phyloP scores from a whole-genome alignment of 306 rosid species.

The Coriaria nepalensis region DNA sequence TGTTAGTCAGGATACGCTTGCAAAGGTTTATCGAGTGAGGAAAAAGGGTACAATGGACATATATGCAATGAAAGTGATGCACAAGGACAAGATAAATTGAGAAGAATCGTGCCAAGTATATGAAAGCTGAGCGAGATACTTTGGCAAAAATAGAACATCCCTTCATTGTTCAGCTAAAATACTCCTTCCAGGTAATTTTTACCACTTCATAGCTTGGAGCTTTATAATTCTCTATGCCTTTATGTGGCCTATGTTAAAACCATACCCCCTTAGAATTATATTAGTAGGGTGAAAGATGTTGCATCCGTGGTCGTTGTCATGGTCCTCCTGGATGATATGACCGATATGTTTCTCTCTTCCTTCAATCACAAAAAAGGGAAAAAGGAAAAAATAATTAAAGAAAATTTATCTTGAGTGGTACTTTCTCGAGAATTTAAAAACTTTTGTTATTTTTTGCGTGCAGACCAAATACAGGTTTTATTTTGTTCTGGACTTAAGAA shows the following conservation, averaged over 20 bases:
- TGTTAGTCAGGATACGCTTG: conserved; percentile 98
- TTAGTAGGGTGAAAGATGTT: too few relatives aligned
- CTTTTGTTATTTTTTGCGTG: conserved; percentile 12
- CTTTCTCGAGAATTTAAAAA: background rate
- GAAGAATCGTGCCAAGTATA: conserved; percentile 89
- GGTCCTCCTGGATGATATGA: background rate
- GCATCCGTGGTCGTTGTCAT: too few relatives aligned
- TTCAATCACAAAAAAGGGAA: too few relatives aligned
- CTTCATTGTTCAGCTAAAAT: conserved; percentile 81
- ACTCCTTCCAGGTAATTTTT: conserved; percentile 73
- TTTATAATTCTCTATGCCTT: background rate
- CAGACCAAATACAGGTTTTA: conserved; percentile 89
- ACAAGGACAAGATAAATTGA: conserved; percentile 91
- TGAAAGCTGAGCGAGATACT: conserved; percentile 96
- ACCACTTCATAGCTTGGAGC: conserved; percentile 1
- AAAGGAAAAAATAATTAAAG: too few relatives aligned
- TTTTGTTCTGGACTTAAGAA: conserved; percentile 91
- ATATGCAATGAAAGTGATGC: conserved; percentile 98
- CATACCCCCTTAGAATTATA: too few relatives aligned
- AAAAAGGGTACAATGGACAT: conserved; percentile 81
- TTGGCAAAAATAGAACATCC: conserved; percentile 81
- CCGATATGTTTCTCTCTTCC: background rate
- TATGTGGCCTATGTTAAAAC: too few relatives aligned
- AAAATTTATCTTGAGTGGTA: too few relatives aligned
- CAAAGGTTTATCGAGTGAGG: conserved; percentile 88